Evolutionary conservation across 768 basidiomycete species (phyloP).

Genomic region (Phallus indusiatus): DNA sequence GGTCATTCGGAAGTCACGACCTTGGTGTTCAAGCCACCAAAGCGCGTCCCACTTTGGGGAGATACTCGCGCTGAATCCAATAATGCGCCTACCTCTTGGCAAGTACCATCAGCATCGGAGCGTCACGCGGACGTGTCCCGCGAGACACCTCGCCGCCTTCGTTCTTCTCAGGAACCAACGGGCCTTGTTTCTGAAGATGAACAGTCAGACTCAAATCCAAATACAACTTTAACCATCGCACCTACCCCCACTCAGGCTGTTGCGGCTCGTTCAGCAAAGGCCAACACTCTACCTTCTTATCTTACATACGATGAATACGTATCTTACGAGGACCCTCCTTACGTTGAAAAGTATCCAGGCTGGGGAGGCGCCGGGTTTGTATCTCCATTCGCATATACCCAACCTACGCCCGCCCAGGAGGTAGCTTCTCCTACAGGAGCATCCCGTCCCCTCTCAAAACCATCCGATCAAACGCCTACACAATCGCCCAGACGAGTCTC

Average conservation of each 20-base stretch:
- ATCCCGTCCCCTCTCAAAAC: not conserved
- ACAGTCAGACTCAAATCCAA: not conserved
- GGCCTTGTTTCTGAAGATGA: not conserved
- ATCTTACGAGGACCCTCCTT: not conserved
- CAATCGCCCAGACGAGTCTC: not conserved
- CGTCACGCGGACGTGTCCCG: not conserved
- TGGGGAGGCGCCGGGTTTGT: not conserved
- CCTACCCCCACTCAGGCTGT: not conserved
- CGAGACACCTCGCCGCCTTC: not conserved
- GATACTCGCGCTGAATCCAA: not conserved
- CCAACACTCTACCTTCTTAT: not conserved
- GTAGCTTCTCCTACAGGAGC: not conserved
- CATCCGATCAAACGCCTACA: not conserved
- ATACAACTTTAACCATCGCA: too few species aligned
- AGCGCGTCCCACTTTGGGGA: conserved; percentile 1
- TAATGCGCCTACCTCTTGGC: not conserved
- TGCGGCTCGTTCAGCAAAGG: not conserved
- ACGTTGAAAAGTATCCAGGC: not conserved
- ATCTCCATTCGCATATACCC: not conserved
- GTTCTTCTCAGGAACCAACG: not conserved
- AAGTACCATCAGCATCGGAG: not conserved
- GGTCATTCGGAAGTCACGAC: conserved; percentile 5
- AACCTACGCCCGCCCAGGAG: not conserved
- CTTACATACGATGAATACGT: not conserved
- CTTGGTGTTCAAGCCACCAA: conserved; percentile 7